phyloP scores from a whole-genome alignment of 768 basidiomycete genomes.

The Auricularia sp. region DNA sequence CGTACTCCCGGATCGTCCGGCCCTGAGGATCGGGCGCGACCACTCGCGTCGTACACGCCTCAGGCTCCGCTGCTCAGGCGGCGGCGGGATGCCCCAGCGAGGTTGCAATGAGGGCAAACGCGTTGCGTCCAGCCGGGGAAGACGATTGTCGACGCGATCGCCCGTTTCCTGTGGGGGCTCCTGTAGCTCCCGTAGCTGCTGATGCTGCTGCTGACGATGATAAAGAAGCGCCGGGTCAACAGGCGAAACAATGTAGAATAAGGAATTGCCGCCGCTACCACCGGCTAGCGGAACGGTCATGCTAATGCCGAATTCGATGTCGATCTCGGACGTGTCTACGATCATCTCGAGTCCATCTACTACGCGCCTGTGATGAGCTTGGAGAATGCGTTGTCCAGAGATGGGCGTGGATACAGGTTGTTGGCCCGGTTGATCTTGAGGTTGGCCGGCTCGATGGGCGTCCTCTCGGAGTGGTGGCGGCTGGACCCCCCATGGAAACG shows the following conservation, averaged over 20 bases:
- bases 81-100: neutral
- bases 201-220: neutral
- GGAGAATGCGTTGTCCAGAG: neutral
- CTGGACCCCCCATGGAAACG: neutral
- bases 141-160: conserved; percentile 11
- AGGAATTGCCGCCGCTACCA: neutral
- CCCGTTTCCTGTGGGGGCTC: neutral
- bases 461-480: neutral
- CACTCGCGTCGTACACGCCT: conserved; percentile 31
- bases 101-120: neutral
- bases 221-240: neutral
- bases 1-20: conserved; percentile 57
- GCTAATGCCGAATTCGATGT: neutral
- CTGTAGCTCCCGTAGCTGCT: neutral
- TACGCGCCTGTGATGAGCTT: neutral
- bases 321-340: neutral
- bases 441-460: neutral
- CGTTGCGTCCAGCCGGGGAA: neutral
- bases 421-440: neutral
- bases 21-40: conserved; percentile 54
- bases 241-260: neutral
- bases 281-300: neutral
- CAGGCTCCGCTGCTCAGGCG: neutral
- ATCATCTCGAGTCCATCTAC: neutral
- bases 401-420: neutral